Conservation (phyloP, 306 rosid species). For the Pachyrhizus erosus region DNA sequence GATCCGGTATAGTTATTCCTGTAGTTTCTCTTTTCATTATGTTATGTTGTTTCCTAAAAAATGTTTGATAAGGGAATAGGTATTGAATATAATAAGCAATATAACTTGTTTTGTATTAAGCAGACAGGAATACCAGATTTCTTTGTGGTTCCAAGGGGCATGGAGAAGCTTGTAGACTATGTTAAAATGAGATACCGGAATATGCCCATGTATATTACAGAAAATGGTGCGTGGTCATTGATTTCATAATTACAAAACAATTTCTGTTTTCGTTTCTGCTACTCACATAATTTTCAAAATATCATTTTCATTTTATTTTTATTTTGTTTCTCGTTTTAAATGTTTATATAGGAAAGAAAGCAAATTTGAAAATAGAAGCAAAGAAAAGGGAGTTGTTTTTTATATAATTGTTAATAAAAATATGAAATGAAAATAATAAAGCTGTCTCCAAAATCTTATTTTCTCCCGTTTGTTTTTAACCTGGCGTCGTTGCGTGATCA, state of each 20-base stretch:
- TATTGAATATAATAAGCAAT: neutral
- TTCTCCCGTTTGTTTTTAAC: neutral
- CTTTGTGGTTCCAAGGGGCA: conserved; percentile 72
- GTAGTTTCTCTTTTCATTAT: neutral
- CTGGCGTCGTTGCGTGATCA: neutral
- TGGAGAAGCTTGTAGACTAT: conserved; percentile 63
- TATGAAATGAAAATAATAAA: neutral
- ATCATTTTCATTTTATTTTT: no score
- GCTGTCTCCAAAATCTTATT: neutral
- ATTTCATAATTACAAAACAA: neutral
- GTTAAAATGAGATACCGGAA: conserved; percentile 58
- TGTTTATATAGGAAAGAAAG: neutral
- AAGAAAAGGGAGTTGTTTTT: neutral
- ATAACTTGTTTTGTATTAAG: neutral
- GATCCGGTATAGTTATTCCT: conserved; percentile 46
- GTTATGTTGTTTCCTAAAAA: neutral
- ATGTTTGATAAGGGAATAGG: neutral
- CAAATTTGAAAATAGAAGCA: neutral
- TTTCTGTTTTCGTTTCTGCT: no score
- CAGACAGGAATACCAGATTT: conserved; percentile 61
- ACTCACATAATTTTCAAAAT: no score
- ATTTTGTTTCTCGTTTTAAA: no score
- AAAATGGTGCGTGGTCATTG: conserved; percentile 58
- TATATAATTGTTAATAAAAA: no score
- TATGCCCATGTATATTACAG: conserved; percentile 67